Evolutionary conservation across 2,329 filamentous ascomycete genomes (phyloP).

Genomic region (Pseudogymnoascus sp.): DNA sequence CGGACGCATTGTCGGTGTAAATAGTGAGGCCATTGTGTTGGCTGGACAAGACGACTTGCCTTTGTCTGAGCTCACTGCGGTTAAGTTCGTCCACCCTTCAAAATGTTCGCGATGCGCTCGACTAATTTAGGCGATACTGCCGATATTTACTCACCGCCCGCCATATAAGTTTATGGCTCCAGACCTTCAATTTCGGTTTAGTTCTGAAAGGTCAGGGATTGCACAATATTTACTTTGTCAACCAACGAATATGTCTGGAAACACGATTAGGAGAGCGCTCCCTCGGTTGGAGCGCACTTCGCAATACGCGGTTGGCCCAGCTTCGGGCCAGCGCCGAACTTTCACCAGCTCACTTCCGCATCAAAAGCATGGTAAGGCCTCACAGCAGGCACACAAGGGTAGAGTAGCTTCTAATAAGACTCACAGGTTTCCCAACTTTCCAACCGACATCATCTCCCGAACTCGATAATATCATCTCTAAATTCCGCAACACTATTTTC

Average conservation of each 20-base stretch:
- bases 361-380: conserved; percentile 22
- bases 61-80: neutral
- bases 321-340: conserved; percentile 16
- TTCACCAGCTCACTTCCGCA: conserved; percentile 25
- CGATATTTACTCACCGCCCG: neutral
- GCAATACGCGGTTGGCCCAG: neutral
- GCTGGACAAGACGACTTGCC: conserved; percentile 6
- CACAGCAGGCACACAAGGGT: neutral
- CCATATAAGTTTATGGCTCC: conserved; percentile 6
- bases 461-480: conserved; percentile 46
- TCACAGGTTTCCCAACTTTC: conserved; percentile 23
- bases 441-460: conserved; percentile 48
- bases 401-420: conserved; percentile 3
- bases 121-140: conserved; percentile 4
- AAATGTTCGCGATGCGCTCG: conserved; percentile 9
- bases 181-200: conserved; percentile 6
- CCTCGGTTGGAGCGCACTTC: neutral
- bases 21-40: conserved; percentile 24
- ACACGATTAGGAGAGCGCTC: conserved; percentile 1
- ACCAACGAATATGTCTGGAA: conserved; percentile 9
- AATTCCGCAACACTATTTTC: conserved; percentile 53
- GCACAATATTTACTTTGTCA: neutral
- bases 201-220: neutral
- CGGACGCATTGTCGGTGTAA: conserved; percentile 49
- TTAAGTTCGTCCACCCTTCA: conserved; percentile 9